These are phyloP conservation scores for Chlorella sp. DNA, from an alignment of 139 green algal genomes.

Conservation along the genomic window DNA sequence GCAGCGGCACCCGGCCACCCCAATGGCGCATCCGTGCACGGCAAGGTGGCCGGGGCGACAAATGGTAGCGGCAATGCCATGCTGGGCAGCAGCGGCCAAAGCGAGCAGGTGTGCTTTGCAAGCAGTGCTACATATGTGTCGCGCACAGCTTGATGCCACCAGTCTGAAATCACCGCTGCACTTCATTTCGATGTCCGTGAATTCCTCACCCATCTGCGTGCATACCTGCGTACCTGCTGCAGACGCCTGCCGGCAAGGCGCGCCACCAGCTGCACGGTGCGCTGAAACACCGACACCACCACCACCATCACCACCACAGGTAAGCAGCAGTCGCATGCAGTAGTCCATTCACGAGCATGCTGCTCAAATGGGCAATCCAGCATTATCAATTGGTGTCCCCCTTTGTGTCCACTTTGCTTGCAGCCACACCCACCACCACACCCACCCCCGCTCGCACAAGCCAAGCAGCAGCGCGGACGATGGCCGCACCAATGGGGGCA, in stretches of 20 bases:
- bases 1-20: background rate
- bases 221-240: background rate
- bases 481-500: constrained; percentile 10
- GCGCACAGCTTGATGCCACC: too few species aligned
- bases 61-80: background rate
- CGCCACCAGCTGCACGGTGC: too few species aligned
- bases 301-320: constrained; percentile 13
- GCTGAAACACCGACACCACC: constrained; percentile 4
- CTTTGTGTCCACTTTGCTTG: too few species aligned
- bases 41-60: background rate
- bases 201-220: background rate
- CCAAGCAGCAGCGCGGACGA: constrained; percentile 5
- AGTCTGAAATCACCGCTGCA: too few species aligned
- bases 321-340: background rate
- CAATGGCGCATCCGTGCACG: background rate
- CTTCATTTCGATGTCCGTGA: background rate
- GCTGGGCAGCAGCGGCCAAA: background rate
- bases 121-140: background rate
- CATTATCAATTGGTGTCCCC: too few species aligned
- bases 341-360: too few species aligned
- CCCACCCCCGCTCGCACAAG: background rate
- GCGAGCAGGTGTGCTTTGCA: background rate
- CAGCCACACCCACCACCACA: background rate
- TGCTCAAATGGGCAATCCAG: background rate
- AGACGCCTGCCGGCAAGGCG: background rate